Base-by-base conservation (phyloP, 352 stramenopile genomes). In the Elongisporangium prolatum region DNA sequence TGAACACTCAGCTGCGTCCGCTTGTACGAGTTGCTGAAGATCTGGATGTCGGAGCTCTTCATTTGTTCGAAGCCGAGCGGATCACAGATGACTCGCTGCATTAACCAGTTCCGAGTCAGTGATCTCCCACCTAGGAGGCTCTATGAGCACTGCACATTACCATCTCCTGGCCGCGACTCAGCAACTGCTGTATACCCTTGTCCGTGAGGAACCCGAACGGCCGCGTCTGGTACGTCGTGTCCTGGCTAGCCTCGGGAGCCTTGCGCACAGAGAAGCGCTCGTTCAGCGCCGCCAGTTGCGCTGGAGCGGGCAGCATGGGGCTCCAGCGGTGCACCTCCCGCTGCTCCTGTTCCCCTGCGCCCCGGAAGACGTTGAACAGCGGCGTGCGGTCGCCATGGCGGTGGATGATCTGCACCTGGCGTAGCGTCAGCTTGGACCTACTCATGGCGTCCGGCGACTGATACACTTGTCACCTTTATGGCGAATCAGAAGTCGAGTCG, bases 1-100 rank as follows among this genome's bases (percentile, higher is more conserved):
- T 90, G 77, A 13, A 77, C 82, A 63, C 84, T 94, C 16, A 89
- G 49, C 61, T 94, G 84, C n/a, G 84, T 94, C 48, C 84, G 82
- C 17, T 72, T 79, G 70, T 91, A 92, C 22, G 75, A 55, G 50
- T 88, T 91, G 60, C 80, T 84, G 57, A 77, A 86, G 52, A 91
- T 71, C 44, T 84, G 68, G 28, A 89, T 61, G 54, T 88, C 67
- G 1, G 63, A 44, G 3, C 60, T 51, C 3, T 21, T 51, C 51
- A 89, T 53, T 24, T 57, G 38, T 28, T 69, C 71, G n/a, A 91
- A 53, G n/a, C 24, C 25, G 20, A 91, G 57, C 22, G 60, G 50
- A 28, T 60, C 63, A 22, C 75, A 85, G 24, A 84, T 77, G 52
- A 50, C 64, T 54, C 68, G 60, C 74, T 87, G 38, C 18, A 14